A percentile compares a stretch with the other conserved stretches of the same genome.
Evolutionary conservation across 78 protist genomes (phyloP).

Genomic region (Cavenderia fasciculata): DNA sequence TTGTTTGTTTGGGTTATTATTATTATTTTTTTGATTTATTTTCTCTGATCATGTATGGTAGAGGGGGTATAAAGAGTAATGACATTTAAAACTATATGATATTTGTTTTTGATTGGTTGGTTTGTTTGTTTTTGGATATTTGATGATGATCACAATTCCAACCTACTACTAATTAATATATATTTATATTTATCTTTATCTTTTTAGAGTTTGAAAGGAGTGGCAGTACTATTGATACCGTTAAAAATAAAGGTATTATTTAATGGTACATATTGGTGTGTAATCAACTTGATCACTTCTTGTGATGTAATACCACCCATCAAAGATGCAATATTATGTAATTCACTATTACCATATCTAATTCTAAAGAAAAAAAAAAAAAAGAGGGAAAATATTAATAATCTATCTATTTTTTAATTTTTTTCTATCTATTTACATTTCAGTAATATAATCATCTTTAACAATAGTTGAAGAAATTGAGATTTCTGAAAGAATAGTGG

Average conservation of each 20-base stretch:
- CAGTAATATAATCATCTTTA: constrained; percentile 77
- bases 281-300: constrained; percentile 88
- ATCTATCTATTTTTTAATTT: neutral
- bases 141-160: no score
- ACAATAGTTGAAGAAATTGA: constrained; percentile 11
- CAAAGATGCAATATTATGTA: constrained; percentile 87
- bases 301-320: constrained; percentile 92
- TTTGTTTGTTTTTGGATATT: no score
- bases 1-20: no score
- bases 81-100: no score
- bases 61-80: no score
- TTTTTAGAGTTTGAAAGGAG: constrained; percentile 14
- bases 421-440: constrained; percentile 41
- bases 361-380: neutral
- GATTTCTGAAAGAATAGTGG: neutral
- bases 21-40: no score
- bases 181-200: no score
- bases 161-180: no score
- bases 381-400: neutral
- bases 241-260: constrained; percentile 85
- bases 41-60: no score
- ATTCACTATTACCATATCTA: constrained; percentile 85
- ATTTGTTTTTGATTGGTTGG: no score
- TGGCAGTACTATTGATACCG: constrained; percentile 83
- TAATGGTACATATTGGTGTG: constrained; percentile 89